phyloP scores from a whole-genome alignment of 2,329 filamentous ascomycete species.

The Neonectria hederae region DNA sequence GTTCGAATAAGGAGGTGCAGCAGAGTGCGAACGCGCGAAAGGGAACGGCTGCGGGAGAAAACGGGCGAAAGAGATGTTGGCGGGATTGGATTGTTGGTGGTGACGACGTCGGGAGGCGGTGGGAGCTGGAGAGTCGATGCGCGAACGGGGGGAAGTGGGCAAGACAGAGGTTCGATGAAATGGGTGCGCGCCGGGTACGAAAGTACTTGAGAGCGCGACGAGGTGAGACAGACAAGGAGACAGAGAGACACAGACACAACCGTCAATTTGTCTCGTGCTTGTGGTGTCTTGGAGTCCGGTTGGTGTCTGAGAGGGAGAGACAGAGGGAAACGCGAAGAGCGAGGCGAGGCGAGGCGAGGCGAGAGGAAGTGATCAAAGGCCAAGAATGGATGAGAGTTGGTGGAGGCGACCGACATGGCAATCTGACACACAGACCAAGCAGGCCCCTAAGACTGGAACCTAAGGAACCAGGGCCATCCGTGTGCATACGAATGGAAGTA shows the following conservation, averaged over 20 bases:
- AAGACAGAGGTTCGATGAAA: background rate
- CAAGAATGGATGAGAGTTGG: conserved; percentile 10
- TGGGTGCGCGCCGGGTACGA: background rate
- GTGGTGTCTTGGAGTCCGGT: background rate
- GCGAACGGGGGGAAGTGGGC: conserved; percentile 2
- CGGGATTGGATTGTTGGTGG: background rate
- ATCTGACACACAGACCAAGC: conserved; percentile 3
- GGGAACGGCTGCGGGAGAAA: background rate
- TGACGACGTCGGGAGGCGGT: background rate
- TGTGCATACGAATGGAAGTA: background rate
- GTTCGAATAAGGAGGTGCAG: conserved; percentile 3
- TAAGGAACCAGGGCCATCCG: background rate
- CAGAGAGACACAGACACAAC: background rate
- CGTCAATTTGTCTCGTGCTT: conserved; percentile 3
- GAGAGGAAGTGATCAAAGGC: conserved; percentile 8
- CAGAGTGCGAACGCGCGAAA: background rate
- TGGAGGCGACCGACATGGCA: conserved; percentile 14
- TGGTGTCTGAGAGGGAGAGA: background rate
- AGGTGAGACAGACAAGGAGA: conserved; percentile 1
- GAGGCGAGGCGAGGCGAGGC: conserved; percentile 1
- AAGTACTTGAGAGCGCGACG: conserved; percentile 2
- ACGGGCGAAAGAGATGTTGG: background rate
- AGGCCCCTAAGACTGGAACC: background rate
- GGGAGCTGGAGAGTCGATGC: background rate
- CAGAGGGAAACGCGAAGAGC: conserved; percentile 1